A percentile compares a stretch with the other conserved stretches of the same genome.
phyloP scores from a whole-genome alignment of 352 stramenopile species.

The Pythium pectinolyticum region DNA sequence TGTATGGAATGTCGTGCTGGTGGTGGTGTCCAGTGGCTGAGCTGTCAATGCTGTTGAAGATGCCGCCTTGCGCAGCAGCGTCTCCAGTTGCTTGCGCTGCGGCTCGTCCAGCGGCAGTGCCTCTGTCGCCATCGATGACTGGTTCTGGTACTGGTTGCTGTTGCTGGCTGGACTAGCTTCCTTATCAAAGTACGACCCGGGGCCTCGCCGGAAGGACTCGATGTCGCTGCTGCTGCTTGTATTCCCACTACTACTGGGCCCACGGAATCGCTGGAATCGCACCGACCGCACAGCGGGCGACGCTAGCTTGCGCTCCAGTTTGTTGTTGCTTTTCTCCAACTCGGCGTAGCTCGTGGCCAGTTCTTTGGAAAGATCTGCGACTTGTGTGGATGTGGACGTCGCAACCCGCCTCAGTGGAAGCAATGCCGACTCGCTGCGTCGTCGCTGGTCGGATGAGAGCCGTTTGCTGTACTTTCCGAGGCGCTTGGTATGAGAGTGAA shows the following conservation, averaged over 20 bases:
- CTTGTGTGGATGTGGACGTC: neutral
- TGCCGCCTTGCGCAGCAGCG: too few relatives aligned
- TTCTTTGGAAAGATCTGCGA: slow-evolving; percentile 44
- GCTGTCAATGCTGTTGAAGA: too few relatives aligned
- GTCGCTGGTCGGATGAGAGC: slow-evolving; percentile 9
- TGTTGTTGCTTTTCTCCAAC: slow-evolving; percentile 32
- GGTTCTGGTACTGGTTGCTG: neutral
- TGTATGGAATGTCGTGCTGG: neutral
- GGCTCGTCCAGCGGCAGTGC: slow-evolving; percentile 20
- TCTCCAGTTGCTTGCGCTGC: slow-evolving; percentile 18
- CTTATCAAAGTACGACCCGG: slow-evolving; percentile 29
- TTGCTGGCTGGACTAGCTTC: too few relatives aligned
- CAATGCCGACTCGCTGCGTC: slow-evolving; percentile 20
- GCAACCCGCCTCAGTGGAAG: slow-evolving; percentile 8
- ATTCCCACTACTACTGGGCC: too few relatives aligned
- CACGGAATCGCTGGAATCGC: slow-evolving; percentile 41
- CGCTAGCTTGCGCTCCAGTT: slow-evolving; percentile 37
- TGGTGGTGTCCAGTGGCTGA: neutral
- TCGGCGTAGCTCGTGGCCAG: slow-evolving; percentile 54
- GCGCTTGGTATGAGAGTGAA: slow-evolving; percentile 3
- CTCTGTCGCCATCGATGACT: neutral
- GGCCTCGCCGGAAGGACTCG: slow-evolving; percentile 41
- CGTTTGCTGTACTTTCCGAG: slow-evolving; percentile 14
- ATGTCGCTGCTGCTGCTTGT: slow-evolving; percentile 7
- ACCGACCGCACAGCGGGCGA: slow-evolving; percentile 31